Conservation (phyloP, 2,329 filamentous ascomycete genomes). For the Macrophomina tecta region DNA sequence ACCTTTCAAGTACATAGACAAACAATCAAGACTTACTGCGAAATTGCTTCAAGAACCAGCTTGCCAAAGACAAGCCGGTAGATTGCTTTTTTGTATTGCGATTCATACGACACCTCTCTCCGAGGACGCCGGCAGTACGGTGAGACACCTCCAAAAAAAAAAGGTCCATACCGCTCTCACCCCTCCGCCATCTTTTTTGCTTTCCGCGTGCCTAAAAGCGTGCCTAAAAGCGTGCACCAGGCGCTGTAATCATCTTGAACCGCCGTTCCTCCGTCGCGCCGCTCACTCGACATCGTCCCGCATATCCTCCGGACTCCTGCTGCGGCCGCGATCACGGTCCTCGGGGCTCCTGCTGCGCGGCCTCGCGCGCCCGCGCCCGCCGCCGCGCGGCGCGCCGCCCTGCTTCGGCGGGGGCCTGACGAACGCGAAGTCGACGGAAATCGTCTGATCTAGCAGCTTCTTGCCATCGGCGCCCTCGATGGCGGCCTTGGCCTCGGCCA, state of each 20-base stretch:
- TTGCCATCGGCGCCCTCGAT: slow-evolving; percentile 79
- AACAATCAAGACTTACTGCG: slow-evolving; percentile 1
- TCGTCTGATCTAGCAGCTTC: slow-evolving; percentile 80
- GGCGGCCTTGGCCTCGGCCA: slow-evolving; percentile 79
- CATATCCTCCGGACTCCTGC: slow-evolving; percentile 27
- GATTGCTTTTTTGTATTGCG: slow-evolving; percentile 16
- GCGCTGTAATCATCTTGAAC: background rate
- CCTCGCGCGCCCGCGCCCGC: slow-evolving; percentile 34
- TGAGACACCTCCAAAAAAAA: background rate
- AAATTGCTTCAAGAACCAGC: slow-evolving; percentile 1
- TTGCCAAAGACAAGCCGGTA: slow-evolving; percentile 18
- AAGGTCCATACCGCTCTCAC: too few species aligned
- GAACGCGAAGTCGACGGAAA: slow-evolving; percentile 84
- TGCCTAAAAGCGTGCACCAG: too few species aligned
- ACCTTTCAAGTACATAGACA: background rate
- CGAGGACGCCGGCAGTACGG: background rate
- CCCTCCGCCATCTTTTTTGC: background rate
- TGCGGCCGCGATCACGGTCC: slow-evolving; percentile 38
- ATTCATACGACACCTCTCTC: background rate
- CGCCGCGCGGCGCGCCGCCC: slow-evolving; percentile 39
- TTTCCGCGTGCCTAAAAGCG: background rate
- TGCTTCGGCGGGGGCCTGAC: slow-evolving; percentile 71
- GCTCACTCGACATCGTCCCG: slow-evolving; percentile 23
- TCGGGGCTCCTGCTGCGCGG: slow-evolving; percentile 53
- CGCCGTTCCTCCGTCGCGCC: background rate